These are phyloP conservation scores for Ganoderma resinaceum DNA, from an alignment of 1,284 basidiomycete genomes.

Conservation along the genomic window DNA sequence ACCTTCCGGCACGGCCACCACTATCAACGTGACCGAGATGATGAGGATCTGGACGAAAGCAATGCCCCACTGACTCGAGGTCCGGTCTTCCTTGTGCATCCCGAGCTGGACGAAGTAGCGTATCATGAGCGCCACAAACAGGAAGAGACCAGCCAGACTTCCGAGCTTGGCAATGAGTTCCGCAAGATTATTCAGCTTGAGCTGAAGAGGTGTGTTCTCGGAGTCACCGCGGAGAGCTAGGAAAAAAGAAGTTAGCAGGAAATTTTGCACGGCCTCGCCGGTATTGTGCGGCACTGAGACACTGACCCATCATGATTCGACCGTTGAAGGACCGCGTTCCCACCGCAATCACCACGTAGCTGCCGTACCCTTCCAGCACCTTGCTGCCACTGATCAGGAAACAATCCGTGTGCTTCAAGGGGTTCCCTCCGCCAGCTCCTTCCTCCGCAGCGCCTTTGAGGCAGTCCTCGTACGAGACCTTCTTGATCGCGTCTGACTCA, in stretches of 20 bases:
- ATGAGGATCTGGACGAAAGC: slow-evolving; percentile 94
- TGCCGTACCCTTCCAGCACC: slow-evolving; percentile 94
- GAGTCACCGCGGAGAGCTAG: slow-evolving; percentile 81
- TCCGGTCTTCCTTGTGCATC: slow-evolving; percentile 61
- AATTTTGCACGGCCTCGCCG: not conserved
- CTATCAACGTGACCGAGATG: slow-evolving; percentile 93
- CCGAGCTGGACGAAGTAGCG: slow-evolving; percentile 92
- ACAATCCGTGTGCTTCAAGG: slow-evolving; percentile 80
- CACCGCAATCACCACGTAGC: slow-evolving; percentile 92
- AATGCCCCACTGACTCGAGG: slow-evolving; percentile 86
- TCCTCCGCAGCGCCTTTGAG: slow-evolving; percentile 39
- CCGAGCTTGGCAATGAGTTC: slow-evolving; percentile 95
- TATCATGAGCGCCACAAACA: slow-evolving; percentile 92
- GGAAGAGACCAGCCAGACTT: slow-evolving; percentile 79
- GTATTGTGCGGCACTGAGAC: slow-evolving; percentile 6
- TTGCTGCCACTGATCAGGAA: slow-evolving; percentile 95
- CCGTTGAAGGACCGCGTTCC: slow-evolving; percentile 95
- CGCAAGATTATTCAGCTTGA: slow-evolving; percentile 92
- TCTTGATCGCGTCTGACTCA: slow-evolving; percentile 95
- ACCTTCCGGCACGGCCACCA: slow-evolving; percentile 98
- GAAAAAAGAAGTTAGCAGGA: slow-evolving; percentile 6
- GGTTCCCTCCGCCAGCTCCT: slow-evolving; percentile 38
- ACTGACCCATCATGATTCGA: slow-evolving; percentile 93
- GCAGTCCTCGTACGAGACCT: slow-evolving; percentile 84
- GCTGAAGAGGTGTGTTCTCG: slow-evolving; percentile 92